These are phyloP conservation scores for Hypoxylon sp. DNA, from an alignment of 2,329 filamentous ascomycete genomes.

Conservation along the genomic window DNA sequence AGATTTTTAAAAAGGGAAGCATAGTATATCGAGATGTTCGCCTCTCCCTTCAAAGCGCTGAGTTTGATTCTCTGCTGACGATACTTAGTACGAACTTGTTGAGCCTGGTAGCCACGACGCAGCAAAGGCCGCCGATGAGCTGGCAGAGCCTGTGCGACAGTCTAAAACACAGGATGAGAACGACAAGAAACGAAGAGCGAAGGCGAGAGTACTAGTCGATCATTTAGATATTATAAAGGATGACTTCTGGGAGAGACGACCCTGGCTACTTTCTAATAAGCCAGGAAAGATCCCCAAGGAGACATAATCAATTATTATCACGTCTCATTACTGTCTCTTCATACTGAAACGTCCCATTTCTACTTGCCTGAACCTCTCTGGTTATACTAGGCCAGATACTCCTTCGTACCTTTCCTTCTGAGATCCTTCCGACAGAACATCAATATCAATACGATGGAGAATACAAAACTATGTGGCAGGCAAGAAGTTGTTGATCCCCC, in stretches of 20 bases:
- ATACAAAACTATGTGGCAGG: background rate
- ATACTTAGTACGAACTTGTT: constrained; percentile 76
- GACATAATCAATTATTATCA: constrained; percentile 54
- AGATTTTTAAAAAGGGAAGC: constrained; percentile 94
- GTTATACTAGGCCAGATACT: background rate
- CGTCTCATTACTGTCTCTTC: background rate
- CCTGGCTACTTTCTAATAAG: constrained; percentile 85
- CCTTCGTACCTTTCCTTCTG: background rate
- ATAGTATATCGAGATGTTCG: constrained; percentile 86
- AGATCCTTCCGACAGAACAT: background rate
- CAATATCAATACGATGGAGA: constrained; percentile 14
- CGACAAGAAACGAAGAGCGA: constrained; percentile 83
- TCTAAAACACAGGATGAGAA: constrained; percentile 89
- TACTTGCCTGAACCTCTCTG: background rate
- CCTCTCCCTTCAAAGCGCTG: background rate
- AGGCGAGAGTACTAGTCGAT: constrained; percentile 84
- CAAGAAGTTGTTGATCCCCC: background rate
- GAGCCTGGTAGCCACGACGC: constrained; percentile 68
- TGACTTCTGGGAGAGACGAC: constrained; percentile 90
- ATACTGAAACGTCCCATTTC: constrained; percentile 3
- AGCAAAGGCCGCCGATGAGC: constrained; percentile 62
- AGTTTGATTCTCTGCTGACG: constrained; percentile 47
- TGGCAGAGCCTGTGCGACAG: constrained; percentile 68
- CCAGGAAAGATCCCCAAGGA: constrained; percentile 79
- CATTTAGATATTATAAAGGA: constrained; percentile 96